Conservation (phyloP, 441 rosid genomes). For the Erodium moschatum region DNA sequence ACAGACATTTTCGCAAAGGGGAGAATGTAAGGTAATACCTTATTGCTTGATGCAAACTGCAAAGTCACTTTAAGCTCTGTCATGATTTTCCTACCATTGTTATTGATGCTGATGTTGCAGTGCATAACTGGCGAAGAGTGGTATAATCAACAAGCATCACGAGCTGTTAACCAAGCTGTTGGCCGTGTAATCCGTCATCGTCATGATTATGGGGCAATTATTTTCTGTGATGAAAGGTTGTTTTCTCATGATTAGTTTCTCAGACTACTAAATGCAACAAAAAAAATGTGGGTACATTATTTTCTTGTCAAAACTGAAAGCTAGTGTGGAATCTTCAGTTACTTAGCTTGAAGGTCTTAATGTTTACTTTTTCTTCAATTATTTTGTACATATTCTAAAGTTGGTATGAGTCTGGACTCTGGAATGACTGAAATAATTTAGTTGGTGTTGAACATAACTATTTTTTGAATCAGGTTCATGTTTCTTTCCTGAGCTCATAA, state of each 20-base stretch:
- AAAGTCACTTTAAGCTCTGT: slow-evolving; percentile 8
- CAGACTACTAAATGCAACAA: neutral
- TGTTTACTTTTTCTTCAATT: neutral
- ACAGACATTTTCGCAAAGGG: slow-evolving; percentile 30
- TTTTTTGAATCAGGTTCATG: neutral
- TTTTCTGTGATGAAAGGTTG: slow-evolving; percentile 91
- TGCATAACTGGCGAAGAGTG: slow-evolving; percentile 71
- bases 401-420: neutral
- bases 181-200: slow-evolving; percentile 98
- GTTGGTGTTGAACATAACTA: neutral
- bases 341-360: neutral
- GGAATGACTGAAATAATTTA: neutral
- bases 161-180: slow-evolving; percentile 98
- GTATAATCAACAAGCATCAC: slow-evolving; percentile 86
- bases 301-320: neutral
- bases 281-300: neutral
- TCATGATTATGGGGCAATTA: slow-evolving; percentile 88
- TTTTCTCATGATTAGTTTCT: slow-evolving; percentile 10
- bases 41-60: slow-evolving; percentile 19
- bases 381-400: neutral
- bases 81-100: slow-evolving; percentile 15
- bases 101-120: slow-evolving; percentile 32
- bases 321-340: neutral
- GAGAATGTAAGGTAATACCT: slow-evolving; percentile 46
- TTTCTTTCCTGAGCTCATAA: neutral